Evolutionary conservation across 2,329 filamentous ascomycete species (phyloP).

Genomic region (Colletotrichum karsti): DNA sequence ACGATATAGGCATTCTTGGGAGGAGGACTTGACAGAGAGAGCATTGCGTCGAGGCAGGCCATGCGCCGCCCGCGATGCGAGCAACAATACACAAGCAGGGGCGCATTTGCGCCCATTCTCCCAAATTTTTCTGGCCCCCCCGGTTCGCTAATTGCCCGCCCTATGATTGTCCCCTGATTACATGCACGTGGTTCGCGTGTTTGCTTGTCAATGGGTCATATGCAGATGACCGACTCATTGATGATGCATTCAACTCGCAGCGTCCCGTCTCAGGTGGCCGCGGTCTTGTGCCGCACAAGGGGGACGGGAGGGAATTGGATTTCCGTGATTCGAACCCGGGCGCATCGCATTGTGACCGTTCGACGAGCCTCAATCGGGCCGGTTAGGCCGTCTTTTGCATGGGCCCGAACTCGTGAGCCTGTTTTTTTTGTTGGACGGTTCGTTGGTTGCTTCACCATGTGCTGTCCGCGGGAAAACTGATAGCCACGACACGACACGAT

Average conservation of each 20-base stretch:
- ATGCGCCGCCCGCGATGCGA: neutral
- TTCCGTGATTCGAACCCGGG: neutral
- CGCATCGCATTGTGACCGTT: no score
- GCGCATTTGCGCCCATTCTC: neutral
- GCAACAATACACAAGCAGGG: neutral
- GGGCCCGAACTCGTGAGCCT: neutral
- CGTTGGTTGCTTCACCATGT: neutral
- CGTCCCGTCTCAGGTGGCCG: constrained; percentile 1
- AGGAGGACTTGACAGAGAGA: neutral
- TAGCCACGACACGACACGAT: neutral
- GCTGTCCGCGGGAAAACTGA: neutral
- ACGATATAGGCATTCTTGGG: neutral
- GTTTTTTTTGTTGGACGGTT: neutral
- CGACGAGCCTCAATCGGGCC: neutral
- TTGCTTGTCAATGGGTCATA: neutral
- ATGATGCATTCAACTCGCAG: neutral
- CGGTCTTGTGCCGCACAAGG: neutral
- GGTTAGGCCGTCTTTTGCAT: neutral
- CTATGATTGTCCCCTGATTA: neutral
- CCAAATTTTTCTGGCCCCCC: neutral
- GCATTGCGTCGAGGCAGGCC: neutral
- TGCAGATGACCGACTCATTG: constrained; percentile 5
- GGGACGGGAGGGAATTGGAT: neutral
- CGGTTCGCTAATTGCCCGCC: neutral
- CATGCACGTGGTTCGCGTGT: neutral